A percentile compares a stretch with the other conserved stretches of the same genome.
Evolutionary conservation across 208 protist species (phyloP).

Genomic region (Crithidia thermophila): DNA sequence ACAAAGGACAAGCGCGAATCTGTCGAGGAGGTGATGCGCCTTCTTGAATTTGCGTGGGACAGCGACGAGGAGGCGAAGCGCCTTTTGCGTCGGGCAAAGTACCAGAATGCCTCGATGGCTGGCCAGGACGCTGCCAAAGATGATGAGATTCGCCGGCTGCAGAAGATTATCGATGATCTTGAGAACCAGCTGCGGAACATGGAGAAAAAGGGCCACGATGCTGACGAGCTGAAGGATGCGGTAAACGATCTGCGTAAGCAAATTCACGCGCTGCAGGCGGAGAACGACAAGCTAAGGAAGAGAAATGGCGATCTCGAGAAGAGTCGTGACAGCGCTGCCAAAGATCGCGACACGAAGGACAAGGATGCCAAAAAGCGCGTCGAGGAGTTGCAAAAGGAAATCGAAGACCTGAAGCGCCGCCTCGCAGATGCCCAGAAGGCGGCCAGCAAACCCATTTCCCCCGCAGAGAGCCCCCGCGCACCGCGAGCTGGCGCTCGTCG

Average conservation of each 20-base stretch:
- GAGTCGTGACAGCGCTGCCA: constrained; percentile 34
- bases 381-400: constrained; percentile 26
- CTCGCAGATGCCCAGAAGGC: constrained; percentile 12
- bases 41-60: constrained; percentile 71
- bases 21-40: constrained; percentile 76
- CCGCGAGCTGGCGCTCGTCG: constrained; percentile 26
- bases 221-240: constrained; percentile 39
- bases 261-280: constrained; percentile 36
- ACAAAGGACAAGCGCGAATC: constrained; percentile 76
- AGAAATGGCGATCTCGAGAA: constrained; percentile 42
- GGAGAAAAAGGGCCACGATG: constrained; percentile 24
- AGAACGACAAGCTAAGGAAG: constrained; percentile 35
- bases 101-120: constrained; percentile 34
- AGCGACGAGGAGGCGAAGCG: constrained; percentile 54
- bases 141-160: constrained; percentile 50
- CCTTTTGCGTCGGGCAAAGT: constrained; percentile 23
- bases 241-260: constrained; percentile 29
- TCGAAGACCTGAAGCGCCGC: constrained; percentile 23
- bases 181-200: constrained; percentile 43
- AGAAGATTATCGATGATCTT: constrained; percentile 37
- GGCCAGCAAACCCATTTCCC: constrained; percentile 8
- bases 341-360: constrained; percentile 23
- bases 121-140: constrained; percentile 54
- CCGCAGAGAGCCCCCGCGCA: constrained; percentile 5
- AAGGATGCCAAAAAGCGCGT: constrained; percentile 19